These are phyloP conservation scores for Kuraishia capsulata DNA, from an alignment of 805 yeast genomes.

Conservation along the genomic window DNA sequence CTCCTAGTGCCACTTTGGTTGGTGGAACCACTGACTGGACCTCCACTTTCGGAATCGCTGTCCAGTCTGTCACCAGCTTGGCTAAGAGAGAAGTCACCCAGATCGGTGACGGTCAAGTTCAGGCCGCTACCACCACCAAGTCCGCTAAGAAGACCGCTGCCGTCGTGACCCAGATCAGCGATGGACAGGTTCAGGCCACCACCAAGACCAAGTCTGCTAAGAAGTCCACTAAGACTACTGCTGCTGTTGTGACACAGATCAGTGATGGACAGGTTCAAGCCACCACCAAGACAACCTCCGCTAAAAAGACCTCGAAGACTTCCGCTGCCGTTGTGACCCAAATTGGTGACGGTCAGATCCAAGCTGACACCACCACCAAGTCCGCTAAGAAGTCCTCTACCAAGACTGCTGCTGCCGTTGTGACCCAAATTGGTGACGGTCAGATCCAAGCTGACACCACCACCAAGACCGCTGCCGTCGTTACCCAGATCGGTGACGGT, in stretches of 20 bases:
- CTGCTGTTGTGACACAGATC: constrained; percentile 31
- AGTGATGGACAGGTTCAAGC: constrained; percentile 47
- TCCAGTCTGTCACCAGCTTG: constrained; percentile 41
- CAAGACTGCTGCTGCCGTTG: constrained; percentile 24
- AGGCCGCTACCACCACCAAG: constrained; percentile 28
- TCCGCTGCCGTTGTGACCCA: constrained; percentile 32
- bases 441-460: constrained; percentile 33
- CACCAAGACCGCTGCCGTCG: constrained; percentile 25
- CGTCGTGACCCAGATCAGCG: constrained; percentile 36
- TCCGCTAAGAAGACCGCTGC: constrained; percentile 23
- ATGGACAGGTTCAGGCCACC: constrained; percentile 37
- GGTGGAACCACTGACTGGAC: constrained; percentile 52
- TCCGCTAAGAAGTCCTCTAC: constrained; percentile 20
- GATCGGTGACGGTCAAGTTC: constrained; percentile 57
- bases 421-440: constrained; percentile 40
- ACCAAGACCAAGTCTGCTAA: constrained; percentile 13
- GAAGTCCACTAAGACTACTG: constrained; percentile 17
- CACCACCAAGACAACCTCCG: constrained; percentile 15
- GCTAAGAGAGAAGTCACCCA: constrained; percentile 34
- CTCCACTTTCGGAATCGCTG: constrained; percentile 59
- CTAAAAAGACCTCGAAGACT: constrained; percentile 18
- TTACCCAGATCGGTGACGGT: constrained; percentile 41
- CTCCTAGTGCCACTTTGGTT: constrained; percentile 43
- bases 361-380: constrained; percentile 31
- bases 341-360: constrained; percentile 46